phyloP scores from a whole-genome alignment of 2,329 filamentous ascomycete species.

The Colletotrichum horii region DNA sequence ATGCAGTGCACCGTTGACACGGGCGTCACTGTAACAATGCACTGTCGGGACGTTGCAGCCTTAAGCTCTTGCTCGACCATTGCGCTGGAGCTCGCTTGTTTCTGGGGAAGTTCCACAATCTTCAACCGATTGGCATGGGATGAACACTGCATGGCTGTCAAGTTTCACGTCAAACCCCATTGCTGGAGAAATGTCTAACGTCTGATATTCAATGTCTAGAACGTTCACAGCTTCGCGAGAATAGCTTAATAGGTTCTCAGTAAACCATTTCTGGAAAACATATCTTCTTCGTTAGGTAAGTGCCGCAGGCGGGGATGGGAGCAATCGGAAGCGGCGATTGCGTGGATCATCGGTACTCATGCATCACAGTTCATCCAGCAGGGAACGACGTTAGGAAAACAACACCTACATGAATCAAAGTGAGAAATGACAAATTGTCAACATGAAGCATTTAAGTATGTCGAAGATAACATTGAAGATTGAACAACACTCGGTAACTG shows the following conservation, averaged over 20 bases:
- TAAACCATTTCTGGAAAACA: neutral
- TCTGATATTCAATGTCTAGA: rapidly evolving
- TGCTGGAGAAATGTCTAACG: neutral
- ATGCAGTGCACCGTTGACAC: neutral
- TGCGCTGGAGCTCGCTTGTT: neutral
- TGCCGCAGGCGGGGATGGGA: neutral
- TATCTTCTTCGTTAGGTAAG: neutral
- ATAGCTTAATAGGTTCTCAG: rapidly evolving
- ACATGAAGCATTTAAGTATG: rapidly evolving
- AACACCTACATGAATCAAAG: neutral
- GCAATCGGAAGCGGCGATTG: too few species aligned
- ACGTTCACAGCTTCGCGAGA: rapidly evolving
- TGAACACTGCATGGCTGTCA: neutral
- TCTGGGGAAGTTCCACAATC: slow-evolving; percentile 1
- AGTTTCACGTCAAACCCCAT: neutral
- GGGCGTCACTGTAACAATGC: neutral
- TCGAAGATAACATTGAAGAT: neutral
- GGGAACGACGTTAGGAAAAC: rapidly evolving
- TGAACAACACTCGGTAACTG: neutral
- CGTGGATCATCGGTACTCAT: too few species aligned
- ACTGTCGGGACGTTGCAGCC: neutral
- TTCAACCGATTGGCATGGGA: neutral
- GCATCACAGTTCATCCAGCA: too few species aligned
- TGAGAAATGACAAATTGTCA: neutral
- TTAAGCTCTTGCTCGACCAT: neutral